A percentile compares a stretch with the other conserved stretches of the same genome.
Evolutionary conservation across 768 basidiomycete genomes (phyloP).

Genomic region (Collybia sp.): DNA sequence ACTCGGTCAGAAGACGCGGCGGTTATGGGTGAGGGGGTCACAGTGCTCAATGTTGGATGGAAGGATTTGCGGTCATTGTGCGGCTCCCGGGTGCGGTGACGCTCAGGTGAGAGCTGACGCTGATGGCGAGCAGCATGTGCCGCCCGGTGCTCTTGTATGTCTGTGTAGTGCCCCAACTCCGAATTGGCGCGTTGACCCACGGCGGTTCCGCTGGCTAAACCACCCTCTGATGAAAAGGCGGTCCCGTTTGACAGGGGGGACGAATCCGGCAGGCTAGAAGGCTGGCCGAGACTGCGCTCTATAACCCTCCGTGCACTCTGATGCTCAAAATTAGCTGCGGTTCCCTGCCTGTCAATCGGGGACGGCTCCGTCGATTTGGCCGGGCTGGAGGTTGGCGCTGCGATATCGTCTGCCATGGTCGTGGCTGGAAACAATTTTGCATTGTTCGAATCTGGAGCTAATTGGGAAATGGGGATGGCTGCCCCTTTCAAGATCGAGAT

Average conservation of each 20-base stretch:
- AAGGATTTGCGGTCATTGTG: constrained; percentile 59
- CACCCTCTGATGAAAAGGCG: constrained; percentile 27
- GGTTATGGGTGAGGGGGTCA: constrained; percentile 41
- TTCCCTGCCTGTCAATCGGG: constrained; percentile 35
- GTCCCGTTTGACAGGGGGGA: constrained; percentile 61
- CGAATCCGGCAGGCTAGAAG: constrained; percentile 48
- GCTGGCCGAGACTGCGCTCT: constrained; percentile 39
- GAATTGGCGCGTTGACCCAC: constrained; percentile 65
- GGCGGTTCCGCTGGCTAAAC: constrained; percentile 18
- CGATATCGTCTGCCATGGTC: constrained; percentile 27
- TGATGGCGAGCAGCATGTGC: constrained; percentile 20
- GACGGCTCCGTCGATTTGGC: constrained; percentile 48
- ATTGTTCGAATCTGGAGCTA: constrained; percentile 49
- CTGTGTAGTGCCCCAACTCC: constrained; percentile 77
- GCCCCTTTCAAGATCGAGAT: constrained; percentile 43
- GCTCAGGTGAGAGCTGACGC: constrained; percentile 50
- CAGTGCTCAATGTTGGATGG: constrained; percentile 50
- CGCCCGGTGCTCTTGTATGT: constrained; percentile 39
- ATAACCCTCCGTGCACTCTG: constrained; percentile 35
- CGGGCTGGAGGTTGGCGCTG: constrained; percentile 45
- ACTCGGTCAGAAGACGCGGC: constrained; percentile 43
- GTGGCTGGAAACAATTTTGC: constrained; percentile 56
- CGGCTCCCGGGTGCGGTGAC: constrained; percentile 42
- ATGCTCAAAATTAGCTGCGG: constrained; percentile 25
- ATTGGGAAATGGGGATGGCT: constrained; percentile 52